Base-by-base conservation (phyloP, 441 rosid genomes). In the Populus hybrid region DNA sequence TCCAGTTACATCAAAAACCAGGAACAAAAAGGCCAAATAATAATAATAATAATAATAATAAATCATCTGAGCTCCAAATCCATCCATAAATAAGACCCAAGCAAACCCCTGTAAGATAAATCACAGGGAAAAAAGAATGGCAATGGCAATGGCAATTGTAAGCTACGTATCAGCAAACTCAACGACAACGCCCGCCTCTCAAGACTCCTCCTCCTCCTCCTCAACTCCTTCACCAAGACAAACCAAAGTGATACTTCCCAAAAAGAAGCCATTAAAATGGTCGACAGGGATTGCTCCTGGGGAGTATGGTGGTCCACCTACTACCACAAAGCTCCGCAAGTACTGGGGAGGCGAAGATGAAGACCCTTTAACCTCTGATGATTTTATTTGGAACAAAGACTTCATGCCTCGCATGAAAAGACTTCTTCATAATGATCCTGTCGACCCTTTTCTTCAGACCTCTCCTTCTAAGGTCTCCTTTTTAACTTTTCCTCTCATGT, bases 241-340 rank as follows among this genome's bases (percentile, higher is more conserved):
- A 77, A 89, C 94, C 83, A 95, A 95, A 85, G 77, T 91, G 73
- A 59, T 89, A 10, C 83, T 94, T 16, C 97, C 98, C n/a, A 91
- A 85, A 34, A 92, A 90, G 87, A 95, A 91, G 86, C 88, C 97
- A 1, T 63, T 83, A 85, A 95, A 90, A 86, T 93, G 95, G 98
- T 89, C 98, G 77, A 90, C 96, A 70, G 97, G 95, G 36, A 84
- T 87, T 24, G 93, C 97, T 72, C 95, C 97, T 0, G 98, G 97
- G 12, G 98, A 92, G 4, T 94, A 91, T 77, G 98, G 95, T 23
- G 97, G 97, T 74, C 97, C 97, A 38, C 95, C 97, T 36, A 83
- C 93, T 38, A 83, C 92, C 67, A 73, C 95, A 1, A 88, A 89
- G 89, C 93, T 86, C 16, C 89, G 95, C 10, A 93, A 91, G 87